These are phyloP conservation scores for Agastache rugosa DNA, from an alignment of 257 asterid species.

Conservation along the genomic window DNA sequence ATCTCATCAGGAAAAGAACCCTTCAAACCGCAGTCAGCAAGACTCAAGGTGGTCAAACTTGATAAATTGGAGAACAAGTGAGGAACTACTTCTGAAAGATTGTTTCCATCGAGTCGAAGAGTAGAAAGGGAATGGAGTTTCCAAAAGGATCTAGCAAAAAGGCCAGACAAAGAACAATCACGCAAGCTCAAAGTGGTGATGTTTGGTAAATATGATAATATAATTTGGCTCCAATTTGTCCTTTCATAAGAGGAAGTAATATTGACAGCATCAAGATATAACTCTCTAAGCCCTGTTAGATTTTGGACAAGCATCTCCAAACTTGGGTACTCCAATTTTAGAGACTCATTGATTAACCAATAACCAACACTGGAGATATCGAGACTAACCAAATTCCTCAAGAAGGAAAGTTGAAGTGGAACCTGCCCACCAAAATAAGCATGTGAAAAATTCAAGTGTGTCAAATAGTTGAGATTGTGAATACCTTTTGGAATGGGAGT, in stretches of 20 bases:
- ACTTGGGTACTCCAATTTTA: not conserved
- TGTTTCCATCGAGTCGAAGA: not conserved
- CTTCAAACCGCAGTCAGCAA: not conserved
- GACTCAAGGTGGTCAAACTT: not conserved
- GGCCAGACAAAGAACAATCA: too few species aligned
- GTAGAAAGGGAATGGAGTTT: not conserved
- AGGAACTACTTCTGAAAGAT: not conserved
- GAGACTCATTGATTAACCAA: too few species aligned
- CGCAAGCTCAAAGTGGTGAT: not conserved
- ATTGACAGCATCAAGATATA: not conserved
- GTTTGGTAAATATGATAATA: not conserved
- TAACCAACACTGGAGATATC: not conserved
- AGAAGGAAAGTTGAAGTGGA: not conserved
- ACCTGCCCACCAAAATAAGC: not conserved
- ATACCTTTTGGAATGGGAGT: not conserved
- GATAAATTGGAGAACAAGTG: not conserved
- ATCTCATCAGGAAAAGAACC: too few species aligned
- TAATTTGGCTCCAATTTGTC: not conserved
- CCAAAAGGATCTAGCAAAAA: too few species aligned
- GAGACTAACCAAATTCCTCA: too few species aligned
- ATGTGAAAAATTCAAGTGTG: not conserved
- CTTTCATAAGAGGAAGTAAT: not conserved
- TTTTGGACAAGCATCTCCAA: not conserved
- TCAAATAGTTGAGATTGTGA: not conserved
- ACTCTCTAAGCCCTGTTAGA: not conserved